Percentiles rank a stretch among this genome's conserved stretches.
Conservation (phyloP, 2,329 filamentous ascomycete species). For the Microascus cirrosus region DNA sequence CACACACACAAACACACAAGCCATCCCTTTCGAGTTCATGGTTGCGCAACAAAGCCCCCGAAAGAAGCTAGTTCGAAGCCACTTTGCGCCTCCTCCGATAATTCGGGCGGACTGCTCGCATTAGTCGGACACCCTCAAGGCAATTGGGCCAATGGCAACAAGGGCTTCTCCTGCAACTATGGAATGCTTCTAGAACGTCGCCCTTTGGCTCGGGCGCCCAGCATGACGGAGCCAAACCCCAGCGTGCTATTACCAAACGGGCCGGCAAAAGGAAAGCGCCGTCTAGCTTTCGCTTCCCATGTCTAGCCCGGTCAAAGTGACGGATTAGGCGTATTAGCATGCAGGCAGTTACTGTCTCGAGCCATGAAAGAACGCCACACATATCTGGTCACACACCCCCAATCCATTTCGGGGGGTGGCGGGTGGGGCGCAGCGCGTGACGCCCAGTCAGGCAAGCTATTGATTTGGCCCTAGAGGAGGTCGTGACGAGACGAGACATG, state of each 20-base stretch:
- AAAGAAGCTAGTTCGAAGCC: background rate
- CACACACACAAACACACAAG: background rate
- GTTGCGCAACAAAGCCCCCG: background rate
- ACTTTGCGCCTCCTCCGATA: background rate
- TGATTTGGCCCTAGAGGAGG: no score
- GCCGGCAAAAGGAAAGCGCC: background rate
- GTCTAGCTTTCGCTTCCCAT: background rate
- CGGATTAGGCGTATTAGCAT: background rate
- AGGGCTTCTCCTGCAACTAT: background rate
- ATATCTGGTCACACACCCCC: background rate
- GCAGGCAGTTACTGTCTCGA: background rate
- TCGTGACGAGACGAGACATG: background rate
- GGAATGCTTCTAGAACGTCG: background rate
- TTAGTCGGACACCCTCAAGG: background rate
- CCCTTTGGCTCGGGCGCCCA: background rate
- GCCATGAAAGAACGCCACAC: background rate
- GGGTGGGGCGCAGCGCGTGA: background rate
- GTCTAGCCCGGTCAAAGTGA: background rate
- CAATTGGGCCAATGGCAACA: background rate
- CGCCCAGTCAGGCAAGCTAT: no score
- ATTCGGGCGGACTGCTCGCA: background rate
- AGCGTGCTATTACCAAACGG: background rate
- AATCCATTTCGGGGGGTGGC: background rate
- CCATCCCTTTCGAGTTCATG: background rate
- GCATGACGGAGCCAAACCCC: background rate